Conservation (phyloP, 768 basidiomycete genomes). For the Paxillus rubicundulus region DNA sequence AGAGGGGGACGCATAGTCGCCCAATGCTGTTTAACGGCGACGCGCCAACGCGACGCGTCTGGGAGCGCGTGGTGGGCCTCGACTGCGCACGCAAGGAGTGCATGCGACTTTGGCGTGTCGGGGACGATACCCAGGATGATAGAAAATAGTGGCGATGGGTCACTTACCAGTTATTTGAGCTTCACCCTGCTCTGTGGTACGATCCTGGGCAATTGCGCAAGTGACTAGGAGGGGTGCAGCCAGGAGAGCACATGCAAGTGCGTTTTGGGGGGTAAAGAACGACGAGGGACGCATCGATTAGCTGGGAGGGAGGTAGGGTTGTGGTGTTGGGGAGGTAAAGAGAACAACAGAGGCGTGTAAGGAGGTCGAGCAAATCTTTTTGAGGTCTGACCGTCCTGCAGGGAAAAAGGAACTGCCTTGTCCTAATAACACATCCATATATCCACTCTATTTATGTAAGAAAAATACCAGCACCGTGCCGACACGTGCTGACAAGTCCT, state of each 20-base stretch:
- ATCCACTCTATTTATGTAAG: too few relatives aligned
- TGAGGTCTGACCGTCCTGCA: too few relatives aligned
- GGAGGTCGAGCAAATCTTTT: background rate
- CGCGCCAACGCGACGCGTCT: too few relatives aligned
- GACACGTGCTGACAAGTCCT: too few relatives aligned
- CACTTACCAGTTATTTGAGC: slow-evolving; percentile 37
- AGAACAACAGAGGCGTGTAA: background rate
- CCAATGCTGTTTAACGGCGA: too few relatives aligned
- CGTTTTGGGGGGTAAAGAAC: slow-evolving; percentile 10
- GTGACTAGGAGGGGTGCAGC: slow-evolving; percentile 2
- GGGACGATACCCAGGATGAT: too few relatives aligned
- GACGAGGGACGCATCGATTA: slow-evolving; percentile 20
- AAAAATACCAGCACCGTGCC: too few relatives aligned
- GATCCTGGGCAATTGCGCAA: slow-evolving; percentile 23
- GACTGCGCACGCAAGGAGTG: background rate
- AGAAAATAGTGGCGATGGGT: background rate
- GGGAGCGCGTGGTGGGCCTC: background rate
- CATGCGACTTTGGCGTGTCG: background rate
- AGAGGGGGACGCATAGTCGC: too few relatives aligned
- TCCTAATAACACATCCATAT: too few relatives aligned
- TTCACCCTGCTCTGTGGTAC: slow-evolving; percentile 36
- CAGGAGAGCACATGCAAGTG: slow-evolving; percentile 5
- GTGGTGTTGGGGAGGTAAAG: background rate
- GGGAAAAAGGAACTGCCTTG: too few relatives aligned
- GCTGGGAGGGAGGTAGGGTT: background rate